Percentiles rank a stretch among this genome's conserved stretches.
phyloP scores from a whole-genome alignment of 1,139 yeast species.

The Geotrichum histeridarum region DNA sequence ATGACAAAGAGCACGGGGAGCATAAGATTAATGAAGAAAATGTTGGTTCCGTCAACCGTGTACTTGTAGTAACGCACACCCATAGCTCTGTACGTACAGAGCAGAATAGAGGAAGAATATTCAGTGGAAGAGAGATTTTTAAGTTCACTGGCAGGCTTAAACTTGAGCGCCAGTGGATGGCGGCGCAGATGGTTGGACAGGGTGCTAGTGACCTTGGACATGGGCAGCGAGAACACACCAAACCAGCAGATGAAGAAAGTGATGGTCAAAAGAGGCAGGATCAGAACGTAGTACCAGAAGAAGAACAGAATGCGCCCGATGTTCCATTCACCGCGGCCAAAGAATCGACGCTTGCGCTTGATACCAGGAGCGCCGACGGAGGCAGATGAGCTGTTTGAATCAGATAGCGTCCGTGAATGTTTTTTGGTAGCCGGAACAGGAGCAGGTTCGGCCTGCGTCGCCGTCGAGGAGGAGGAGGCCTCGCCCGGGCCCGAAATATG shows the following conservation, averaged over 20 bases:
- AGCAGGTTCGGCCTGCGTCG: constrained; percentile 29
- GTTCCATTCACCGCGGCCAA: constrained; percentile 94
- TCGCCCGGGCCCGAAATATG: not conserved
- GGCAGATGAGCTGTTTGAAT: constrained; percentile 6
- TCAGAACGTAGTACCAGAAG: constrained; percentile 57
- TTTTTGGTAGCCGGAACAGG: too few species aligned
- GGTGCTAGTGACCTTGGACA: constrained; percentile 70
- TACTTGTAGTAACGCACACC: constrained; percentile 92
- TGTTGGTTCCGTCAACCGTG: constrained; percentile 93
- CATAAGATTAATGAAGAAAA: constrained; percentile 80
- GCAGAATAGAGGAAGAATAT: constrained; percentile 44
- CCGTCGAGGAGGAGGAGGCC: not conserved
- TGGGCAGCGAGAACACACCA: constrained; percentile 83
- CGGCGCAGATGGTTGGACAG: constrained; percentile 75
- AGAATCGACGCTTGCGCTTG: constrained; percentile 44
- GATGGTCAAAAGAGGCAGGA: constrained; percentile 61
- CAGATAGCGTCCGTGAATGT: not conserved
- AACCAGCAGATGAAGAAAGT: constrained; percentile 71
- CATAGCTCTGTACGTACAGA: constrained; percentile 86
- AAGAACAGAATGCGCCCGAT: constrained; percentile 80
- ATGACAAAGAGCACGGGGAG: constrained; percentile 79
- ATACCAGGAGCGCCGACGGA: not conserved
- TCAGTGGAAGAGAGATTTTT: constrained; percentile 26
- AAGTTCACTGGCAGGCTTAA: constrained; percentile 51
- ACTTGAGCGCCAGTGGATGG: constrained; percentile 81